A percentile compares a stretch with the other conserved stretches of the same genome.
phyloP scores from a whole-genome alignment of 345 rosid species.

The Boechera retrofracta region DNA sequence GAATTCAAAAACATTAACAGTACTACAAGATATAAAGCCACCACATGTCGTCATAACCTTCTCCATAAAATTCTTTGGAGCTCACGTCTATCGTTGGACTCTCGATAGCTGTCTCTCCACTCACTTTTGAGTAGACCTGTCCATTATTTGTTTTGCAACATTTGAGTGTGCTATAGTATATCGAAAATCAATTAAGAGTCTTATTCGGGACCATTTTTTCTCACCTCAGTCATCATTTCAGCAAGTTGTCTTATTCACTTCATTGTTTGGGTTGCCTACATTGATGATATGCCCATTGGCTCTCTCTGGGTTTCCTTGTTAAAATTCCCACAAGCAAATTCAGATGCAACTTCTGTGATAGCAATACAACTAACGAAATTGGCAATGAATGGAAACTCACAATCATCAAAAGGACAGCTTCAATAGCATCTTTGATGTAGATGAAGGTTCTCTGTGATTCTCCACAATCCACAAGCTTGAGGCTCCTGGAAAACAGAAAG shows the following conservation, averaged over 20 bases:
- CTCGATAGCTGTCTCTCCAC: slow-evolving; percentile 72
- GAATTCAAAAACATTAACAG: background rate
- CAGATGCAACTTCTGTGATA: slow-evolving; percentile 26
- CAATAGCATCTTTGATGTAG: slow-evolving; percentile 96
- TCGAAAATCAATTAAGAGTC: background rate
- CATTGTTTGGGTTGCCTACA: slow-evolving; percentile 99
- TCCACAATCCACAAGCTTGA: slow-evolving; percentile 98
- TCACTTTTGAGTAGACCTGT: slow-evolving; percentile 84
- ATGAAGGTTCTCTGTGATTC: slow-evolving; percentile 93
- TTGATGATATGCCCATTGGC: slow-evolving; percentile 96
- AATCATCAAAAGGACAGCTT: slow-evolving; percentile 93
- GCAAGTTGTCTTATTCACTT: slow-evolving; percentile 98
- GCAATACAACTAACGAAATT: background rate
- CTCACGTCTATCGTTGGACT: slow-evolving; percentile 81
- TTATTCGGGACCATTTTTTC: slow-evolving; percentile 8
- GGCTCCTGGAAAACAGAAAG: slow-evolving; percentile 45
- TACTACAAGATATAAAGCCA: too few relatives aligned
- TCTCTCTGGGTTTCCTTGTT: slow-evolving; percentile 92
- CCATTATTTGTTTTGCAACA: slow-evolving; percentile 15
- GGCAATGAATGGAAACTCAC: slow-evolving; percentile 49
- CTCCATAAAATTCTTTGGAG: slow-evolving; percentile 94
- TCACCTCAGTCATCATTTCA: slow-evolving; percentile 97
- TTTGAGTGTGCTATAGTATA: slow-evolving; percentile 2
- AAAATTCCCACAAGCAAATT: slow-evolving; percentile 12
- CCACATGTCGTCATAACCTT: slow-evolving; percentile 76